Evolutionary conservation across 768 basidiomycete genomes (phyloP), one percentile per base, ranked within the genome.

Genomic region (Tulasnella sp.): DNA sequence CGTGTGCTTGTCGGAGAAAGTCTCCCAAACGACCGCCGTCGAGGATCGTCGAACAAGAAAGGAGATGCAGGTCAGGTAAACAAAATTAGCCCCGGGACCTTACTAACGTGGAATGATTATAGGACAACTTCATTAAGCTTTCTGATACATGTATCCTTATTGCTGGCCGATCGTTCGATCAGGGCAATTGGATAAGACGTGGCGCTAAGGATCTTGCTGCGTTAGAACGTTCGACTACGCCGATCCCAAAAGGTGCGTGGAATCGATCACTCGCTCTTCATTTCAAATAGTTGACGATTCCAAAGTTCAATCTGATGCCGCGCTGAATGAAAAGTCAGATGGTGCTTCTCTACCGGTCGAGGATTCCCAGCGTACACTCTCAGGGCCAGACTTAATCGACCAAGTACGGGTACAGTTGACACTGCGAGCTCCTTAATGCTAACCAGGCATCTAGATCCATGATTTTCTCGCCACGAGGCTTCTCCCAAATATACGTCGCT

Each of bases 31-130:
- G 0, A 88, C 91, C 5, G 94, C 94, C 0, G 85, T 96, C 80
- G 96, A 98, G 73, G 97, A 99, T 79, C 85, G 88, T 29, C 85
- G 92, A 42, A 81, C 95, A 70, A 87, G 92, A 32, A 92, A 94
- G 78, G 97, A 99, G 72, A 82, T 98, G 11, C 94, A 96, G 84
- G 91, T 89, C 75, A 19, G 75, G 40, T 22, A 40, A 67, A 17
- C 4, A 40, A 7, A 12, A 16, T n/a, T 42, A 41, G n/a, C 4
- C 52, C 16, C 2, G n/a, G 68, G 22, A 12, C 19, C 5, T 34
- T 8, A n/a, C 71, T 72, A 44, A 63, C 26, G 9, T 26, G 3
- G 22, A 2, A 1, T 41, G 5, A 17, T 37, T 40, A 14, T 69
- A 92, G 87, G 96, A 98, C 75, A 89, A 86, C 5, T 97, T 91